These are phyloP conservation scores for Orbilia blumenaviensis DNA, from an alignment of 2,329 filamentous ascomycete species.

Conservation along the genomic window DNA sequence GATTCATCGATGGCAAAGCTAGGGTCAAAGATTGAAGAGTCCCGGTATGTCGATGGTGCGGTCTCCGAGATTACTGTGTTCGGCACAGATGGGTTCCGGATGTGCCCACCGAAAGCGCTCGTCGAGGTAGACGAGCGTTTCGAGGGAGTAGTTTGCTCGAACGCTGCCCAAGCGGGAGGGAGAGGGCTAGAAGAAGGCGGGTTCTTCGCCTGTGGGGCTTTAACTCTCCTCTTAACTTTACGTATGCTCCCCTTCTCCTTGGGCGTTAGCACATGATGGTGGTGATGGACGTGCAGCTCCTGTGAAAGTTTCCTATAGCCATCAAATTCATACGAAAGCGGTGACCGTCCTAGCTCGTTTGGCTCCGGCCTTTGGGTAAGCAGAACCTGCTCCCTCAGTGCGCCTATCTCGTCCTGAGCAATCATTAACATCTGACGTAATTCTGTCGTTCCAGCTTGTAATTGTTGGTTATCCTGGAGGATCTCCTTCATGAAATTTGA, in stretches of 20 bases:
- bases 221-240: slow-evolving; percentile 67
- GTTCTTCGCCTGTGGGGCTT: slow-evolving; percentile 69
- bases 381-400: slow-evolving; percentile 80
- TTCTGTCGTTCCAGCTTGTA: slow-evolving; percentile 91
- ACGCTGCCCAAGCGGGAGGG: slow-evolving; percentile 60
- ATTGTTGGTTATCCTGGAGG: slow-evolving; percentile 89
- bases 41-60: slow-evolving; percentile 74
- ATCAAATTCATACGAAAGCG: slow-evolving; percentile 55
- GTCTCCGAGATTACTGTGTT: slow-evolving; percentile 62
- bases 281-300: slow-evolving; percentile 91
- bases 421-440: slow-evolving; percentile 87
- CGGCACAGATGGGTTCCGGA: slow-evolving; percentile 61
- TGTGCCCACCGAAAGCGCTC: slow-evolving; percentile 57
- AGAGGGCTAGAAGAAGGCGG: slow-evolving; percentile 66
- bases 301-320: slow-evolving; percentile 65
- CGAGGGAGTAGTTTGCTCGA: slow-evolving; percentile 62
- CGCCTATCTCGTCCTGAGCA: slow-evolving; percentile 93
- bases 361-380: slow-evolving; percentile 78
- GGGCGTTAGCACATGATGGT: slow-evolving; percentile 76
- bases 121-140: slow-evolving; percentile 39
- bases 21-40: slow-evolving; percentile 80
- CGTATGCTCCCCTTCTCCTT: slow-evolving; percentile 62
- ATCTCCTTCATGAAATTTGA: slow-evolving; percentile 94
- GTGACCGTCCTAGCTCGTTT: slow-evolving; percentile 61
- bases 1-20: slow-evolving; percentile 73